Evolutionary conservation across 257 asterid species (phyloP).

Genomic region (Leptodermis oblonga): DNA sequence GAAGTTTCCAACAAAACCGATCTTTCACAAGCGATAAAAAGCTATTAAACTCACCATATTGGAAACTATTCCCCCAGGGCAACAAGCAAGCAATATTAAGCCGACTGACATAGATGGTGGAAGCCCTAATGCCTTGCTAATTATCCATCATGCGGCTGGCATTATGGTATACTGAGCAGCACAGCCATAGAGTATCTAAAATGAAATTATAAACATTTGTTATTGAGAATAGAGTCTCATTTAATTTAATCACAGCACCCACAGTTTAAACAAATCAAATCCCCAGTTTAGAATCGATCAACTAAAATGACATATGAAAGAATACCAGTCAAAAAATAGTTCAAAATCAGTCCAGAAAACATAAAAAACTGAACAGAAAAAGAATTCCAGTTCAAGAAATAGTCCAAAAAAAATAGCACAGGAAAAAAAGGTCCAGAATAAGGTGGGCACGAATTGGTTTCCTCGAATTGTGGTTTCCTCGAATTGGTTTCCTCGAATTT

Average conservation of each 20-base stretch:
- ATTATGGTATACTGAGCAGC: constrained; percentile 79
- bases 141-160: constrained; percentile 64
- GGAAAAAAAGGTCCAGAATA: too few species aligned
- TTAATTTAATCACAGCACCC: too few species aligned
- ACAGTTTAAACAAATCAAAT: too few species aligned
- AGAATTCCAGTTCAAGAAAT: too few species aligned
- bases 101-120: constrained; percentile 81
- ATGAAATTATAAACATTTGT: too few species aligned
- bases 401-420: too few species aligned
- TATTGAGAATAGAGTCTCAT: too few species aligned
- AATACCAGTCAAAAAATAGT: background rate
- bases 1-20: background rate
- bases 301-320: too few species aligned
- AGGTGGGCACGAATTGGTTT: too few species aligned
- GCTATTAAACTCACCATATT: constrained; percentile 64
- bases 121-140: constrained; percentile 74
- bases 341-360: constrained; percentile 43
- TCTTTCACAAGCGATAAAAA: background rate
- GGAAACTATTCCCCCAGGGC: constrained; percentile 96
- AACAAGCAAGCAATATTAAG: constrained; percentile 73
- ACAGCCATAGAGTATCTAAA: constrained; percentile 78
- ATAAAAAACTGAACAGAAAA: constrained; percentile 71
- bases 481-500: too few species aligned
- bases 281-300: background rate
- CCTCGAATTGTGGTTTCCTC: too few species aligned